phyloP scores from a whole-genome alignment of 2,329 filamentous ascomycete genomes.

The Alternaria viburni region DNA sequence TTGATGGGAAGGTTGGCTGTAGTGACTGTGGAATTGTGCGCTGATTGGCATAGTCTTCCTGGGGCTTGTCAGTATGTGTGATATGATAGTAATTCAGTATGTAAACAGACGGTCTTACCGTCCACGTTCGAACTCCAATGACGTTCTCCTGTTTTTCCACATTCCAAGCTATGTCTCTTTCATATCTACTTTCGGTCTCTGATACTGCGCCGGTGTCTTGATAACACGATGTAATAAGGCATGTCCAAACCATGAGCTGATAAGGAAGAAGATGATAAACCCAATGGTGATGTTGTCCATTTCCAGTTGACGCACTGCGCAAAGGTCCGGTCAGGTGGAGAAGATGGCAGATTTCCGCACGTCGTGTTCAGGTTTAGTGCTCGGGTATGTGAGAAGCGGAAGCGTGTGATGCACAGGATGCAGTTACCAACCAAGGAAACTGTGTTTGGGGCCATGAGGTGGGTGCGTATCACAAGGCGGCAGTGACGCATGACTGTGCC shows the following conservation, averaged over 20 bases:
- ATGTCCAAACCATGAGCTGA: slow-evolving; percentile 16
- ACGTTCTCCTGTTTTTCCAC: not conserved
- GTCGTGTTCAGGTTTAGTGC: not conserved
- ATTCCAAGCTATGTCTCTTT: too few species aligned
- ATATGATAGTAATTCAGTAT: not conserved
- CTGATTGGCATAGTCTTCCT: not conserved
- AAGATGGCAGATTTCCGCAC: not conserved
- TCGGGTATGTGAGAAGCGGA: not conserved
- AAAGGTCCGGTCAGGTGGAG: fast-evolving
- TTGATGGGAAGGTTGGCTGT: not conserved
- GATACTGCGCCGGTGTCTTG: slow-evolving; percentile 21
- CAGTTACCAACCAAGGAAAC: not conserved
- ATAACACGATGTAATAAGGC: slow-evolving; percentile 17
- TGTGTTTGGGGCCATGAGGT: not conserved
- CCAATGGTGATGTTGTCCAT: slow-evolving; percentile 12
- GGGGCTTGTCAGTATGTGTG: not conserved
- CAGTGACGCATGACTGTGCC: not conserved
- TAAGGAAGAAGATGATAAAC: slow-evolving; percentile 18
- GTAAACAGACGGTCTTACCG: not conserved
- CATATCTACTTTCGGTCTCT: not conserved
- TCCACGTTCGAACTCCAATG: not conserved
- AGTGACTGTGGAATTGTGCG: not conserved
- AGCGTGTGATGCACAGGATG: not conserved
- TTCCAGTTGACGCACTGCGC: not conserved
- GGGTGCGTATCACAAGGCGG: not conserved